phyloP scores from a whole-genome alignment of 345 rosid species.

The Eucalyptus curtisii region DNA sequence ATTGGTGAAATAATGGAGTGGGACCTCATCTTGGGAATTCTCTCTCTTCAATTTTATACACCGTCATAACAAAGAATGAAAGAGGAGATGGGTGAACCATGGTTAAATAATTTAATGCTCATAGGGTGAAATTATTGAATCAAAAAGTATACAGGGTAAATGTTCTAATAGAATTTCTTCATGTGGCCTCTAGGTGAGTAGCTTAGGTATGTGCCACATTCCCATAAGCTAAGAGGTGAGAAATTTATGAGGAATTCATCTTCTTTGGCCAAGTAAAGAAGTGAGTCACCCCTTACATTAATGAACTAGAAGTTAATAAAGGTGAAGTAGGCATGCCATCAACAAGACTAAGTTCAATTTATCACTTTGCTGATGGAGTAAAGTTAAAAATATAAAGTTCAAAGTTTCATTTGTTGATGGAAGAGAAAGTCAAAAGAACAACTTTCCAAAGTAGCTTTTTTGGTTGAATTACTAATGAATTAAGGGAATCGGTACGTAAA shows the following conservation, averaged over 20 bases:
- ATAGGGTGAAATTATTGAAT: too few relatives aligned
- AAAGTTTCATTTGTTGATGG: neutral
- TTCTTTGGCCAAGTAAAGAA: neutral
- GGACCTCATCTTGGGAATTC: neutral
- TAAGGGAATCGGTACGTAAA: neutral
- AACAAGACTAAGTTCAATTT: neutral
- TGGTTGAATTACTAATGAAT: neutral
- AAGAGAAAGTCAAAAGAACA: neutral
- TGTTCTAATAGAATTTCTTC: too few relatives aligned
- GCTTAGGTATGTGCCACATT: neutral
- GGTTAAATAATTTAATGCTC: too few relatives aligned
- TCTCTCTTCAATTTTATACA: neutral
- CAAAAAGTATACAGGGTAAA: fast-evolving
- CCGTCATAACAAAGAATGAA: neutral
- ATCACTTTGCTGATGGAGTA: neutral
- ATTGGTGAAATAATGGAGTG: neutral
- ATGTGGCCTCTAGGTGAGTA: neutral
- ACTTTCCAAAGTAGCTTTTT: neutral
- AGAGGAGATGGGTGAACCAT: neutral
- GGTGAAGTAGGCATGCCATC: neutral
- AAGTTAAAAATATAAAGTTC: neutral
- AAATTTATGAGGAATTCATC: neutral
- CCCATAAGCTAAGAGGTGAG: neutral
- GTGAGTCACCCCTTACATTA: too few relatives aligned
- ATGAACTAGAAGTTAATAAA: neutral